Evolutionary conservation across 208 protist species (phyloP).

Genomic region (Acanthamoeba triangularis): DNA sequence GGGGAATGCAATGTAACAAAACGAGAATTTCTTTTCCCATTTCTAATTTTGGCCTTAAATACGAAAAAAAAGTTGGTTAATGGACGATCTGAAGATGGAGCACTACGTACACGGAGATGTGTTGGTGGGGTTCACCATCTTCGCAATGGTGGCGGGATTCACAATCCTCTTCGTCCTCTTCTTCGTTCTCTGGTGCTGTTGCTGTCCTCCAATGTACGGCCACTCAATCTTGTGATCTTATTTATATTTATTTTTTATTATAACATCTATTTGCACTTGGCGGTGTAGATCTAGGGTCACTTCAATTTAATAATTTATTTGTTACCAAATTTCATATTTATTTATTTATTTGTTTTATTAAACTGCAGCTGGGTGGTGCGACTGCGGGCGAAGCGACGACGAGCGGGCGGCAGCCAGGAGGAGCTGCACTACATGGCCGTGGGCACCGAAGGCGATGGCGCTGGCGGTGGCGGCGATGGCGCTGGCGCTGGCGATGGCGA

Average conservation of each 20-base stretch:
- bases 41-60: too few relatives aligned
- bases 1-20: too few relatives aligned
- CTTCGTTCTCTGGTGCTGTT: constrained; percentile 12
- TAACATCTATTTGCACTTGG: too few relatives aligned
- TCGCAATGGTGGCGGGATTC: neutral
- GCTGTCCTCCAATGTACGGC: neutral
- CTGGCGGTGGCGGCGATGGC: neutral
- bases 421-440: neutral
- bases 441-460: neutral
- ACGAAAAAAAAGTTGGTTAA: too few relatives aligned
- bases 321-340: neutral
- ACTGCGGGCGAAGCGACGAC: neutral
- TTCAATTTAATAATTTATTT: too few relatives aligned
- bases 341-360: neutral
- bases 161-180: neutral
- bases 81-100: constrained; percentile 13
- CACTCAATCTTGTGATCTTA: neutral
- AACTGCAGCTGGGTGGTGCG: neutral
- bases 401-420: neutral
- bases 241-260: neutral
- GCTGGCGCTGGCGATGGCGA: neutral
- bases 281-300: too few relatives aligned
- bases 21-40: too few relatives aligned
- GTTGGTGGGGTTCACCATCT: constrained; percentile 28
- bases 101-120: constrained; percentile 15